Evolutionary conservation across 352 stramenopile genomes (phyloP), one percentile per base, ranked within the genome.

Genomic region (Bremia lactucae): DNA sequence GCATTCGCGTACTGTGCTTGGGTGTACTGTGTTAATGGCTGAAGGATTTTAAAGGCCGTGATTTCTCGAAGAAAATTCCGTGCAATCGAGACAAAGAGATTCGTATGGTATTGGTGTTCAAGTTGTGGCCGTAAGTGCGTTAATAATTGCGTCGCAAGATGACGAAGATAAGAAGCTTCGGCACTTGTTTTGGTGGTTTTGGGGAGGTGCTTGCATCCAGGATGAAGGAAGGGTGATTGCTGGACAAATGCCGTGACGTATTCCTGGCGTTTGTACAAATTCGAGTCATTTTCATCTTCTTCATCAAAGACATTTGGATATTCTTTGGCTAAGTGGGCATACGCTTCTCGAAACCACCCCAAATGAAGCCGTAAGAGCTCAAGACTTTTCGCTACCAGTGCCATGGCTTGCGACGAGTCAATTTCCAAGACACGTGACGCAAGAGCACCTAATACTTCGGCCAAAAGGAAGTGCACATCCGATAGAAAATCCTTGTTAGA

Each of bases 281-380:
- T 73, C 1, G 41, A 64, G 38, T 83, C 68, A 41, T 51, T 71
- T 23, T 72, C 62, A 11, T 83, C 64, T 44, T 48, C 63, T 50
- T 67, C n/a, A n/a, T n/a, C 52, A 54, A 89, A 89, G 5, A 71
- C 55, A 1, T 48, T 48, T 24, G 77, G 77, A 19, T 72, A 67
- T 22, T 82, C 62, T 29, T 85, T 72, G 0, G 68, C 61, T 11
- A 87, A 46, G 41, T 81, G 62, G 28, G 69, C 77, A 31, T 80
- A 89, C 8, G 68, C 62, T 51, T 89, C 77, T 13, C 77, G 65
- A 53, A 89, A 89, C 77, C 77, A 89, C 5, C 68, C 72, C 23
- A 89, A 52, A 44, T 89, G 77, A 35, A 89, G 43, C 9, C 70
- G 70, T 46, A 86, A 42, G 8, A 89, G 46, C 49, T 89, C 73